phyloP scores from a whole-genome alignment of 2,329 filamentous ascomycete species.

The Alternaria solani region DNA sequence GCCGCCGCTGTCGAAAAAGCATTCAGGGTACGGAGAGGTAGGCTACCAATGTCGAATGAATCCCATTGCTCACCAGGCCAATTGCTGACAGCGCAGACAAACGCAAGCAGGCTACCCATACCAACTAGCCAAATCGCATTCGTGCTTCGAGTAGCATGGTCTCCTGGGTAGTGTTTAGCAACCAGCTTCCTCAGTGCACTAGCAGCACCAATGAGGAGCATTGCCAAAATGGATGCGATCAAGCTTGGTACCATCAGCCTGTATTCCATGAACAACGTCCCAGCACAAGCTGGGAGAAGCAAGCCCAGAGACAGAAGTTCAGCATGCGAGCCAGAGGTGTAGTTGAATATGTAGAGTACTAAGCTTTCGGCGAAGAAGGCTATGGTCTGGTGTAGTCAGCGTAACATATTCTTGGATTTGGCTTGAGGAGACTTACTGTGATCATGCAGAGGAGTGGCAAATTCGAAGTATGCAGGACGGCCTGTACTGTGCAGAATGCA shows the following conservation, averaged over 20 bases:
- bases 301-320: constrained; percentile 26
- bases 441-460: constrained; percentile 42
- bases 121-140: constrained; percentile 3
- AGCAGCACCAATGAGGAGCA: constrained; percentile 31
- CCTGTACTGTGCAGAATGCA: constrained; percentile 36
- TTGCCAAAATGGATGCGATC: constrained; percentile 30
- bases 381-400: constrained; percentile 21
- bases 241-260: constrained; percentile 33
- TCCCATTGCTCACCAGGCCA: constrained; percentile 11
- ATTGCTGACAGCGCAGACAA: constrained; percentile 12
- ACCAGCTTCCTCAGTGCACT: constrained; percentile 23
- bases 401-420: not conserved
- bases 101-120: constrained; percentile 14
- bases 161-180: constrained; percentile 14
- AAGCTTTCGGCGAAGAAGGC: constrained; percentile 28
- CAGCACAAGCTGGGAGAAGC: constrained; percentile 24
- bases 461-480: constrained; percentile 43
- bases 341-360: constrained; percentile 16
- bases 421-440: constrained; percentile 30
- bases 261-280: constrained; percentile 38
- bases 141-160: not conserved
- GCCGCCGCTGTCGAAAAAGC: constrained; percentile 23
- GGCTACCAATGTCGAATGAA: constrained; percentile 13
- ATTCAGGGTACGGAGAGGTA: constrained; percentile 24
- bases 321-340: constrained; percentile 12